A percentile compares a stretch with the other conserved stretches of the same genome.
These are phyloP conservation scores for Dryas octopetala DNA, from an alignment of 306 rosid species.

Conservation along the genomic window DNA sequence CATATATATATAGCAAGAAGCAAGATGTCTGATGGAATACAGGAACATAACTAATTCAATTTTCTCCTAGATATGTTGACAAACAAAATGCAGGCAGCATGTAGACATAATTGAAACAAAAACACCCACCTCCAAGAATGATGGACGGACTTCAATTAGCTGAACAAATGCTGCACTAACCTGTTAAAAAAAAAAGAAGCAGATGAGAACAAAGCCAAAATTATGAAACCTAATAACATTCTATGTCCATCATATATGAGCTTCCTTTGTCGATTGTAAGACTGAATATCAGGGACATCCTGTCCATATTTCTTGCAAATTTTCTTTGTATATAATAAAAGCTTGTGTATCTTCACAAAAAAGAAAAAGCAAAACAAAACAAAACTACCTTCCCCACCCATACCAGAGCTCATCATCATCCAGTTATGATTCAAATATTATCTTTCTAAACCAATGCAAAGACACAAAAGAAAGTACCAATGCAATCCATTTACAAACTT, in stretches of 20 bases:
- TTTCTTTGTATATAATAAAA: not conserved
- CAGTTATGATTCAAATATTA: not conserved
- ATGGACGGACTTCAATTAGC: constrained; percentile 90
- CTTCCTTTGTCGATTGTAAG: not conserved
- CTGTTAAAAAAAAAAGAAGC: constrained; percentile 46
- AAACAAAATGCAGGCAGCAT: constrained; percentile 1
- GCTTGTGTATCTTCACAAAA: not conserved
- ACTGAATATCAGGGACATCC: not conserved
- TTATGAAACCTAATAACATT: constrained; percentile 2
- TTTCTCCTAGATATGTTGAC: not conserved
- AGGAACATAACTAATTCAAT: not conserved
- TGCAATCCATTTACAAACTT: not conserved
- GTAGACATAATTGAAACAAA: not conserved
- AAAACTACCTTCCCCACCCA: not conserved
- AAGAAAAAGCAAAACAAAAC: not conserved
- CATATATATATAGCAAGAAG: not conserved
- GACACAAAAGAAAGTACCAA: not conserved
- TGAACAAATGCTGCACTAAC: constrained; percentile 96
- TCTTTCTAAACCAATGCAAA: not conserved
- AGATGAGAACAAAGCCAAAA: constrained; percentile 21
- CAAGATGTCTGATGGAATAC: not conserved
- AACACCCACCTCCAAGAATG: constrained; percentile 78
- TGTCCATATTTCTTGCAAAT: not conserved
- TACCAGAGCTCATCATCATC: not conserved
- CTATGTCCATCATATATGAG: constrained; percentile 7